A percentile compares a stretch with the other conserved stretches of the same genome.
phyloP scores from a whole-genome alignment of 495 filamentous ascomycete genomes.

The Penicillium steckii region DNA sequence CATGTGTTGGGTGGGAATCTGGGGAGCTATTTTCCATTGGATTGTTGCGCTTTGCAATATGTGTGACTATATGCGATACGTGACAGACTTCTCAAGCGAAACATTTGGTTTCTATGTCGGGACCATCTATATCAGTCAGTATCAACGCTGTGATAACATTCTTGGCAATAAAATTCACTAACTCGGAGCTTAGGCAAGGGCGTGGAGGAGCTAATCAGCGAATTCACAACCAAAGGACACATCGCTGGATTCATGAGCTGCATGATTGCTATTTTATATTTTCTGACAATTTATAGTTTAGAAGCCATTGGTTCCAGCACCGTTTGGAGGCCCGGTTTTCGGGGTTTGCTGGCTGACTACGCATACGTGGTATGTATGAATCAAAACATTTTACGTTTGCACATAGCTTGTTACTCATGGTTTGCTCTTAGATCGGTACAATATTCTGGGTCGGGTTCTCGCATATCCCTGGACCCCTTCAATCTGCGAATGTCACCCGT shows the following conservation, averaged over 20 bases:
- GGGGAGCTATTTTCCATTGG: constrained; percentile 71
- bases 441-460: constrained; percentile 81
- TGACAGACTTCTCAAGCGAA: constrained; percentile 73
- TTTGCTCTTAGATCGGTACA: constrained; percentile 49
- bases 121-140: constrained; percentile 70
- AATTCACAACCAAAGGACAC: constrained; percentile 8
- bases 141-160: constrained; percentile 40
- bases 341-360: constrained; percentile 18
- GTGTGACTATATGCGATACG: constrained; percentile 69
- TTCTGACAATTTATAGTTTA: constrained; percentile 17
- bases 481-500: constrained; percentile 50
- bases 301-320: constrained; percentile 17
- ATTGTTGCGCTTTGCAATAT: constrained; percentile 66
- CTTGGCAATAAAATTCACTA: neutral
- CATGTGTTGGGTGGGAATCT: constrained; percentile 75
- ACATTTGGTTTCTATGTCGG: constrained; percentile 78
- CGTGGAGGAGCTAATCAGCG: constrained; percentile 20
- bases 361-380: constrained; percentile 19
- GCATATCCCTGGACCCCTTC: constrained; percentile 66
- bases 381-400: neutral
- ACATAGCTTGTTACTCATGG: neutral
- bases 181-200: constrained; percentile 12
- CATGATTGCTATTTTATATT: constrained; percentile 20
- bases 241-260: constrained; percentile 15
- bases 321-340: constrained; percentile 11